Base-by-base conservation (phyloP, 345 rosid species). In the Anastatica hierochuntica region DNA sequence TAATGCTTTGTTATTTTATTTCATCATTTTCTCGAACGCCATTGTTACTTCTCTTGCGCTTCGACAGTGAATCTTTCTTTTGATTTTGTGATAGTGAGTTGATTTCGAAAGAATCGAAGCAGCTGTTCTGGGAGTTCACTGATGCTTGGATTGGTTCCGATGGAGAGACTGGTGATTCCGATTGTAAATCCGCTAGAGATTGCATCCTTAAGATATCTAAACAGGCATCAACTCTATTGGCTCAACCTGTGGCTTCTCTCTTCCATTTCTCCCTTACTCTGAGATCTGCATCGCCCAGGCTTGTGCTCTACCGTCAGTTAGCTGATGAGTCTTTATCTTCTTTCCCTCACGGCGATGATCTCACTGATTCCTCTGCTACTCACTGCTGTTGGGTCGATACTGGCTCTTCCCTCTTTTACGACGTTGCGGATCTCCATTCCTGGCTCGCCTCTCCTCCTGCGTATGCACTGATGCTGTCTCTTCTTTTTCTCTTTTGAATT, bases 321-420 rank as follows among this genome's bases (percentile, higher is more conserved):
- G 97, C 97, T 4, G 98, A 78, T 72, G 97, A 92, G 68, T 88
- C 98, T 63, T 83, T 92, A 35, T 85, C 97, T 60, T 92, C 98
- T 45, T 88, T 71, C 66, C 95, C 95, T 8, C 74, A 62, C 46
- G 65, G 71, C 2, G 88, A 88, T 37, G 92, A 60, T 29, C 69
- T 71, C 44, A 83, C 84, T 35, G 68, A 61, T 31, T 70, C 72
- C 37, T 79, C 85, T 34, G 68, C 72, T 39, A 75, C 80, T 47
- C 81, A 76, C 56, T 92, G 98, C 43, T 92, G 98, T 67, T 92
- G 98, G 98, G 87, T 88, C 11, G 98, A 92, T 58, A 80, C 76
- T 61, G 98, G 97, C 36, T 82, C 72, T 17, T 72, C 77, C 1
- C 67, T 92, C 49, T 92, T 88, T 74, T 81, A 77, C 61, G 83